Evolutionary conservation across 345 rosid species (phyloP), one percentile per base, ranked within the genome.

Genomic region (Populus ilicifolia): DNA sequence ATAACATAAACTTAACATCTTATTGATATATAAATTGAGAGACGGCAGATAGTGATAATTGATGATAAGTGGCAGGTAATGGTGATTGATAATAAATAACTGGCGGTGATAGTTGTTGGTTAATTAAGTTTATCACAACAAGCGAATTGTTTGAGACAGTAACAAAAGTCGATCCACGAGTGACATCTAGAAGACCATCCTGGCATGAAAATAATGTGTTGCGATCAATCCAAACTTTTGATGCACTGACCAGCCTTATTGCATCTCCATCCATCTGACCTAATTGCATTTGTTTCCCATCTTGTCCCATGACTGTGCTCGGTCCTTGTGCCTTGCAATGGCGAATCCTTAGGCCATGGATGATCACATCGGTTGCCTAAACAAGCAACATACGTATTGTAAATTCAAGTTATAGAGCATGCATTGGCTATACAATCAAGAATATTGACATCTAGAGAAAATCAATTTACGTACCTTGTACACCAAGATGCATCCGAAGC

Each of bases 191-290:
- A 9, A 92, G 85, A 13, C 96, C 93, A 4, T 92, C 93, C 63
- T 89, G 85, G 44, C 93, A 88, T 12, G 85, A 78, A 30, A 86
- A 90, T 18, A 89, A 81, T 4, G 94, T 91, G 68, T 88, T 93
- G 76, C 91, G 97, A 79, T 91, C 95, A n/a, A 93, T 90, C 95
- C 95, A 88, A 17, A 90, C 85, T 80, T 89, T 87, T 29, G 87
- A 87, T 17, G 94, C 89, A 4, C 84, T 83, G 62, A 91, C 88
- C 54, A 90, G 52, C 78, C 97, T 84, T 71, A 91, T 91, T 2
- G 92, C 93, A 25, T 94, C 96, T 0, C 90, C 97, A 0, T 92
- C 97, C 39, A 86, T 86, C 1, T 83, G 73, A 54, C 91, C 94
- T 1, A 91, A 72, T 18, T 76, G 78, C 43, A 88, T 72, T 16